phyloP scores from a whole-genome alignment of 768 basidiomycete species.

The Sarcodon sp. region DNA sequence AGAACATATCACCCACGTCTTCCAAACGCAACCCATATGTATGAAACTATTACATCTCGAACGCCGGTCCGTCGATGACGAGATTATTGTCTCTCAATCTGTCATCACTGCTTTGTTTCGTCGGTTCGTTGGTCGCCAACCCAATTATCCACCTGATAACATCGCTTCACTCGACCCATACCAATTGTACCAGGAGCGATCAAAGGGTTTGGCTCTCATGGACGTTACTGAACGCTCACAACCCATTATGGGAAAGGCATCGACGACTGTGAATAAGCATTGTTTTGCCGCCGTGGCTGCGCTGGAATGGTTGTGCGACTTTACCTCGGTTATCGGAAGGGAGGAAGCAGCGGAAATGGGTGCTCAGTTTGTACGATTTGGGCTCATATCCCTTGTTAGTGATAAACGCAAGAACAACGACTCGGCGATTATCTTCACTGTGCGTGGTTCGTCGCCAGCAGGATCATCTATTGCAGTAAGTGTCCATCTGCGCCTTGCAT shows the following conservation, averaged over 20 bases:
- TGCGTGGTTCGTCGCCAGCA: constrained; percentile 65
- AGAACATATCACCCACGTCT: constrained; percentile 83
- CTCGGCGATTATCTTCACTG: constrained; percentile 87
- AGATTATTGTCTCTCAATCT: constrained; percentile 90
- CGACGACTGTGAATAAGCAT: constrained; percentile 38
- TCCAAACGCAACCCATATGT: constrained; percentile 87
- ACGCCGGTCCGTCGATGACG: constrained; percentile 84
- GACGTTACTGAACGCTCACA: constrained; percentile 61
- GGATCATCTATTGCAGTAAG: constrained; percentile 66
- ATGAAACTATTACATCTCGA: constrained; percentile 97
- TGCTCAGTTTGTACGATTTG: constrained; percentile 94
- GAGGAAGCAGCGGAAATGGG: constrained; percentile 98
- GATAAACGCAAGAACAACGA: constrained; percentile 88
- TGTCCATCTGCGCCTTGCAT: constrained; percentile 6
- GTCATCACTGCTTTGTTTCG: constrained; percentile 93
- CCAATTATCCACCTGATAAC: constrained; percentile 57
- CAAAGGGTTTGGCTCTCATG: constrained; percentile 57
- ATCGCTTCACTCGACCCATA: constrained; percentile 43
- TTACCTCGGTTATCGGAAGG: constrained; percentile 87
- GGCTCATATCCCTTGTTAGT: constrained; percentile 78
- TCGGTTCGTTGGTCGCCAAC: constrained; percentile 80
- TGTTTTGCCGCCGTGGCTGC: constrained; percentile 83
- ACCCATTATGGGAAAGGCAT: constrained; percentile 27
- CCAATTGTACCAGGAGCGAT: constrained; percentile 67
- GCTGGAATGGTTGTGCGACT: constrained; percentile 96